These are phyloP conservation scores for Sisymbrium altissimum DNA, from an alignment of 345 rosid genomes.

Conservation along the genomic window DNA sequence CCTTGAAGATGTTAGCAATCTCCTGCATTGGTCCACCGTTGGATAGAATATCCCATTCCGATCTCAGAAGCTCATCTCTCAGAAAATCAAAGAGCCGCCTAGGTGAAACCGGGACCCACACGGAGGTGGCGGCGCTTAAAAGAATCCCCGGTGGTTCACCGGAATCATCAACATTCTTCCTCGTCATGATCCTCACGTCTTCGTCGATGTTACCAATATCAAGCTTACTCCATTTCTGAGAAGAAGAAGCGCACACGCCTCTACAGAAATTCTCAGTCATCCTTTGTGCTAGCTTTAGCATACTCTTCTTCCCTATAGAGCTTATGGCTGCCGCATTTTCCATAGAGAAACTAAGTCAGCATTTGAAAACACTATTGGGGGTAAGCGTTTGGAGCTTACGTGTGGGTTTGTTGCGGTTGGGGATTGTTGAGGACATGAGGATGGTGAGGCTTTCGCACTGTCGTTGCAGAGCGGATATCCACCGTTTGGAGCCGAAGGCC, in stretches of 20 bases:
- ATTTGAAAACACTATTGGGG: not conserved
- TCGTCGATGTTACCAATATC: constrained; percentile 65
- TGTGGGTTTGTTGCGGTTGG: constrained; percentile 26
- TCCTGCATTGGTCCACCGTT: constrained; percentile 98
- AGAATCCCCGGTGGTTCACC: constrained; percentile 98
- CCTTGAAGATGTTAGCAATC: constrained; percentile 87
- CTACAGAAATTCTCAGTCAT: constrained; percentile 93
- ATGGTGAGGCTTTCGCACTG: constrained; percentile 86
- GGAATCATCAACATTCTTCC: constrained; percentile 81
- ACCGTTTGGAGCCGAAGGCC: constrained; percentile 88
- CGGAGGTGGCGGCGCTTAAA: constrained; percentile 88
- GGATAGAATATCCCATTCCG: constrained; percentile 94
- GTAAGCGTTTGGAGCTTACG: constrained; percentile 6
- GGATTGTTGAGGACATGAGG: constrained; percentile 70
- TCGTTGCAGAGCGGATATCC: constrained; percentile 83
- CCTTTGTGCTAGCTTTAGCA: constrained; percentile 84
- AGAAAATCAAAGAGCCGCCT: constrained; percentile 82
- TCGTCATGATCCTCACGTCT: constrained; percentile 82
- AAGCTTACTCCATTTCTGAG: constrained; percentile 80
- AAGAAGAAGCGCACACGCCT: constrained; percentile 83
- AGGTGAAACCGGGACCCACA: constrained; percentile 72
- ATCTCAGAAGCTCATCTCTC: constrained; percentile 72
- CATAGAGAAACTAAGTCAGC: not conserved
- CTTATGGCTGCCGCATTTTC: constrained; percentile 26
- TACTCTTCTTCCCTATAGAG: constrained; percentile 72